Percentiles rank a stretch among this genome's conserved stretches.
Evolutionary conservation across 352 stramenopile genomes (phyloP).

Genomic region (Phytophthora colocasiae): DNA sequence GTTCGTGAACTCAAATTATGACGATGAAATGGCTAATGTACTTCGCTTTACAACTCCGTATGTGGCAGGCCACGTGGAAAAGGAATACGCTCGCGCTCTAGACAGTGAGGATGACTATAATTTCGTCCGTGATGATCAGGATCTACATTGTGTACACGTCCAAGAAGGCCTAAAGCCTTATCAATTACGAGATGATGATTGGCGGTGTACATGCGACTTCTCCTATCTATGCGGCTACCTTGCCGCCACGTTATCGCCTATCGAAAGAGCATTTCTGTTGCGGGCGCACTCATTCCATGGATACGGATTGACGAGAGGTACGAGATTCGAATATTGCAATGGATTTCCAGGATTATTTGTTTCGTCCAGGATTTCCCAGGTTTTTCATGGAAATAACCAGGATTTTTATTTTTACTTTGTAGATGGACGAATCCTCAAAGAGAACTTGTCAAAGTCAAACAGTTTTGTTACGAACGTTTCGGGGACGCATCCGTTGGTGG

Average conservation of each 20-base stretch:
- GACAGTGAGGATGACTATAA: neutral
- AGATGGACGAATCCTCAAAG: neutral
- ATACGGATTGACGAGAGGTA: slow-evolving; percentile 11
- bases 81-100: slow-evolving; percentile 5
- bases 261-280: neutral
- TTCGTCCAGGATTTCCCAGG: slow-evolving; percentile 4
- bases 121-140: neutral
- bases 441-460: too few relatives aligned
- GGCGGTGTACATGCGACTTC: slow-evolving; percentile 4
- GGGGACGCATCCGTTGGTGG: too few relatives aligned
- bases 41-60: slow-evolving; percentile 31
- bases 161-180: neutral
- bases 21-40: slow-evolving; percentile 32
- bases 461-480: too few relatives aligned
- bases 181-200: slow-evolving; percentile 7
- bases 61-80: slow-evolving; percentile 15
- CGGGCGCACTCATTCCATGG: slow-evolving; percentile 13
- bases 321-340: neutral
- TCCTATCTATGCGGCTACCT: neutral
- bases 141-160: neutral
- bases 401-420: neutral
- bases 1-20: slow-evolving; percentile 17
- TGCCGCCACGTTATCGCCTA: slow-evolving; percentile 33
- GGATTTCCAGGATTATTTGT: neutral
- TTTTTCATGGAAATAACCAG: neutral